These are phyloP conservation scores for Spergularia marina DNA, from an alignment of 148 eudicot genomes.

Conservation along the genomic window DNA sequence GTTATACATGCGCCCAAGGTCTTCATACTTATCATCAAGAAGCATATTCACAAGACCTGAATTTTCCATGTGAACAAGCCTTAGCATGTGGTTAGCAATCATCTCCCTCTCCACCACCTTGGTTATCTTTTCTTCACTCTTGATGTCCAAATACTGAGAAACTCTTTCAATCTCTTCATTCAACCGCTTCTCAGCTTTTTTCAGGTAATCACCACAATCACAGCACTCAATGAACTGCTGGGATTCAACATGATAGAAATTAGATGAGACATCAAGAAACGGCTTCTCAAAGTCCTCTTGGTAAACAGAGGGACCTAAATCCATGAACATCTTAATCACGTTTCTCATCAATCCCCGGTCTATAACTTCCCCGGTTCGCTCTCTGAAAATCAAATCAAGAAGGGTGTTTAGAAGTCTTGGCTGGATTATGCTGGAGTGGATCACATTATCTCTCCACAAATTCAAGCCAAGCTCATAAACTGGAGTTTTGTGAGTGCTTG, in stretches of 20 bases:
- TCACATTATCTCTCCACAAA: slow-evolving; percentile 74
- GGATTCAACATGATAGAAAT: slow-evolving; percentile 68
- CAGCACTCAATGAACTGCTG: slow-evolving; percentile 74
- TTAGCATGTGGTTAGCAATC: slow-evolving; percentile 78
- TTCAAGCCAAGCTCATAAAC: slow-evolving; percentile 80
- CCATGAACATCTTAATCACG: slow-evolving; percentile 67
- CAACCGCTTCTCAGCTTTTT: slow-evolving; percentile 74
- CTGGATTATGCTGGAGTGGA: slow-evolving; percentile 58
- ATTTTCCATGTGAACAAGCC: slow-evolving; percentile 81
- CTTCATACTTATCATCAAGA: slow-evolving; percentile 71
- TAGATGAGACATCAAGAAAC: slow-evolving; percentile 72
- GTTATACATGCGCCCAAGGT: slow-evolving; percentile 65
- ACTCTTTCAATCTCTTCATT: slow-evolving; percentile 83
- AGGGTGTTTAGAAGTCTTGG: slow-evolving; percentile 57
- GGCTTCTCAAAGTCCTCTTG: slow-evolving; percentile 81
- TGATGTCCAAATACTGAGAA: slow-evolving; percentile 65
- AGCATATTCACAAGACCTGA: slow-evolving; percentile 78
- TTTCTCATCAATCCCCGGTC: slow-evolving; percentile 73
- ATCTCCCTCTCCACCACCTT: slow-evolving; percentile 73
- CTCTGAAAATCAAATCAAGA: slow-evolving; percentile 57
- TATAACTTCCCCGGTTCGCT: slow-evolving; percentile 74
- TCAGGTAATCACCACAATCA: slow-evolving; percentile 78
- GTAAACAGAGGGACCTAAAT: slow-evolving; percentile 65
- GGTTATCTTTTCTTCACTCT: slow-evolving; percentile 58
- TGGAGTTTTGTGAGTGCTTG: slow-evolving; percentile 64